A percentile compares a stretch with the other conserved stretches of the same genome.
phyloP scores from a whole-genome alignment of 2,329 filamentous ascomycete genomes.

The Penicillium sp. region DNA sequence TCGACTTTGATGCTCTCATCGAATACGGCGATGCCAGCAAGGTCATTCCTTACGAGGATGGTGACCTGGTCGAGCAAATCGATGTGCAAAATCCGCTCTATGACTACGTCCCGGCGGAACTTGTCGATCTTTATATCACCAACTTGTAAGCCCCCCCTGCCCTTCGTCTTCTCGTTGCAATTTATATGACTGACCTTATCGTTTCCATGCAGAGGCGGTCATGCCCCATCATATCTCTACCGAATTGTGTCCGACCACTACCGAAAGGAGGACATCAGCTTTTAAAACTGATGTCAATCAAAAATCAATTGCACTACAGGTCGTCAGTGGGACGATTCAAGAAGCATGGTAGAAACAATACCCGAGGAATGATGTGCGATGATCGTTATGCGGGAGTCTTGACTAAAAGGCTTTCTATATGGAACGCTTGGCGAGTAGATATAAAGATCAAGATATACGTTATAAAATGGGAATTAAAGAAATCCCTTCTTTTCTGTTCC shows the following conservation, averaged over 20 bases:
- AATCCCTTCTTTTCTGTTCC: no score
- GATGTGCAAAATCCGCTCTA: conserved; percentile 76
- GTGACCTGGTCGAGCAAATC: conserved; percentile 71
- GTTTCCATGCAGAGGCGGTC: conserved; percentile 57
- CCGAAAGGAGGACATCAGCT: conserved; percentile 59
- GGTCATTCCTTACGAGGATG: conserved; percentile 74
- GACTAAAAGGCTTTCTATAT: conserved; percentile 4
- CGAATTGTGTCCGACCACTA: conserved; percentile 66
- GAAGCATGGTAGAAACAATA: conserved; percentile 23
- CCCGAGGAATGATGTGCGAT: conserved; percentile 22
- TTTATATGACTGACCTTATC: no score
- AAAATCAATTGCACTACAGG: no score
- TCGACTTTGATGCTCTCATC: conserved; percentile 75
- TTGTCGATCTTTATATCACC: conserved; percentile 63
- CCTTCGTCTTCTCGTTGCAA: conserved; percentile 14
- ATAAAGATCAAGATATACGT: no score
- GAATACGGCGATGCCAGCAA: conserved; percentile 81
- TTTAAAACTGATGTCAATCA: no score
- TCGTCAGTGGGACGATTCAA: no score
- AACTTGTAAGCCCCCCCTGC: conserved; percentile 62
- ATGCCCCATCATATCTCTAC: conserved; percentile 64
- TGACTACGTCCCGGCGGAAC: conserved; percentile 77
- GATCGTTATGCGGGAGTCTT: conserved; percentile 18
- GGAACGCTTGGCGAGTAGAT: conserved; percentile 3
- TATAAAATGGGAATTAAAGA: no score